Base-by-base conservation (phyloP, 805 yeast genomes). In the Metschnikowia lochheadii region DNA sequence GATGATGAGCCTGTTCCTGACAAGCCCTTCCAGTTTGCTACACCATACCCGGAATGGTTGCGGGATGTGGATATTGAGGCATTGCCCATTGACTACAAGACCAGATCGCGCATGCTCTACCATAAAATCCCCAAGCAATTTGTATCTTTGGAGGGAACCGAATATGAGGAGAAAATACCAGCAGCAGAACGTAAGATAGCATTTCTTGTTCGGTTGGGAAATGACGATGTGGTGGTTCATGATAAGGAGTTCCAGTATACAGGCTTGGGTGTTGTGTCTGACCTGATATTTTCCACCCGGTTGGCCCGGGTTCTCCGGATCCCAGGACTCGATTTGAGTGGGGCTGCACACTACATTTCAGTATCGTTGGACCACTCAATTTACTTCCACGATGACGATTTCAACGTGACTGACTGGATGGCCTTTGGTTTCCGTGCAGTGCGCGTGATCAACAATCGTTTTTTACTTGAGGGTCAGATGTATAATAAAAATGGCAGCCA, bases 341-440 rank as follows among this genome's bases (percentile, higher is more conserved):
- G 62, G 14, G 42, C 52, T 20, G 56, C 58, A 14, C 66, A 64
- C 44, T 74, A 72, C 35, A 76, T 80, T 54, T 77, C 82, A 14
- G 84, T 82, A 3, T 81, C 87, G 20, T 64, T 85, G 54, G 90
- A 85, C 56, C 90, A 85, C 60, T 67, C 82, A 0, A 76, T 87
- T 32, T 83, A 83, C 63, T 83, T 85, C 69, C 88, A 84, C 60
- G 79, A 75, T 67, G 65, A 67, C 15, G 81, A 77, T 49, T 73
- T 81, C 51, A 31, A 20, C 32, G 42, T 31, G 32, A 51, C 52
- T 3, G 37, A 80, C 38, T 84, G 84, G 83, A 65, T 80, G 60
- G 69, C 74, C 14, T 77, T 78, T 48, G 72, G 77, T 43, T 70
- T 82, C 40, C 68, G 67, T 44, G 78, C 79, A 36, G 63, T 80